Evolutionary conservation across 2,329 filamentous ascomycete genomes (phyloP).

Genomic region (Microascus cirrosus): DNA sequence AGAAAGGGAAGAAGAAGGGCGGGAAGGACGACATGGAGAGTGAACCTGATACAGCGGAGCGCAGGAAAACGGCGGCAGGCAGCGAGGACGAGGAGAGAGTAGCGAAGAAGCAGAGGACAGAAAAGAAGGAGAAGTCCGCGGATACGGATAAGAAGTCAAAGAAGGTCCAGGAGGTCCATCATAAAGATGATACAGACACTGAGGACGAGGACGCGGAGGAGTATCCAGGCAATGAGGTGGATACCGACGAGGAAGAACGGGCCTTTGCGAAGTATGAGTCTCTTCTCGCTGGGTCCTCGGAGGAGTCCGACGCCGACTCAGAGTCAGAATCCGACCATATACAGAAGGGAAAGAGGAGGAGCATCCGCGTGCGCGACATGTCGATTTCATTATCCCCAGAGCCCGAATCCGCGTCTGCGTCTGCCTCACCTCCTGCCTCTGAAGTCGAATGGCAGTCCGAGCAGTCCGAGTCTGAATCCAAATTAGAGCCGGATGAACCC

Average conservation of each 20-base stretch:
- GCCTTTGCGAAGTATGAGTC: constrained; percentile 31
- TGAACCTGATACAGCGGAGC: constrained; percentile 18
- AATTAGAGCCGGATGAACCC: constrained; percentile 14
- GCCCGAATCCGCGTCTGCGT: background rate
- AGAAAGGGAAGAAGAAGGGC: constrained; percentile 16
- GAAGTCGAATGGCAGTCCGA: background rate
- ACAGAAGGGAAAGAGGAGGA: constrained; percentile 6
- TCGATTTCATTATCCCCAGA: constrained; percentile 8
- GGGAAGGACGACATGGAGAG: constrained; percentile 15
- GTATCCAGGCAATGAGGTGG: constrained; percentile 7
- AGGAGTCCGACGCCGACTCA: constrained; percentile 20
- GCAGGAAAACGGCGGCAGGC: constrained; percentile 15
- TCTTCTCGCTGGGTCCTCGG: constrained; percentile 31
- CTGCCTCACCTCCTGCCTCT: background rate
- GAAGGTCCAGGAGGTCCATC: constrained; percentile 10
- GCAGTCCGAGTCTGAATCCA: constrained; percentile 10
- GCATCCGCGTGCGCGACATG: constrained; percentile 21
- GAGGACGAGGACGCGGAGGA: constrained; percentile 12
- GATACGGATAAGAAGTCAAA: constrained; percentile 11
- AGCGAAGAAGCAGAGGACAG: constrained; percentile 7
- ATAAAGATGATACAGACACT: constrained; percentile 11
- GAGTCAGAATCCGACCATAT: constrained; percentile 11
- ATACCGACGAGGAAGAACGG: constrained; percentile 17
- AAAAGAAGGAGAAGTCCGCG: constrained; percentile 5
- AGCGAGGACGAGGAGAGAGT: constrained; percentile 14